Conservation (phyloP, 2,329 filamentous ascomycete species). For the Chalara sp. region DNA sequence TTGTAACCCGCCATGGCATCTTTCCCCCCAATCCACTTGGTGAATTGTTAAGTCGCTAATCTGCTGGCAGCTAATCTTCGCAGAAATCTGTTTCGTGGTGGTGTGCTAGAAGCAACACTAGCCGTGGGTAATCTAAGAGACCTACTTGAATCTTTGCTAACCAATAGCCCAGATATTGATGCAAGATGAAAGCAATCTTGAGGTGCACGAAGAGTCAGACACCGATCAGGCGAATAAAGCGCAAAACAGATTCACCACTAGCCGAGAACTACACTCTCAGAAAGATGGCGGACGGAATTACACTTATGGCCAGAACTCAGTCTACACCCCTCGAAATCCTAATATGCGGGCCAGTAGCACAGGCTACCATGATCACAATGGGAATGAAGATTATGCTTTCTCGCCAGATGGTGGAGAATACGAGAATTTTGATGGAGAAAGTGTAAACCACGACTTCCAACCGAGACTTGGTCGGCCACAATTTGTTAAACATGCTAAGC, state of each 20-base stretch:
- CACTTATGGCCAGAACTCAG: conserved; percentile 18
- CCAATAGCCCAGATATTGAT: conserved; percentile 18
- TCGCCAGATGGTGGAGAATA: conserved; percentile 12
- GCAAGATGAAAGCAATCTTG: conserved; percentile 10
- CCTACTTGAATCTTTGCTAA: conserved; percentile 7
- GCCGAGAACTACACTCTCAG: too few relatives aligned
- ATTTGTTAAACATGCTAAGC: conserved; percentile 29
- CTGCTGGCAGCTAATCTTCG: conserved; percentile 29
- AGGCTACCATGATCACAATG: conserved; percentile 12
- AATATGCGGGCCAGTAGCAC: conserved; percentile 12
- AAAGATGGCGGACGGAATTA: conserved; percentile 16
- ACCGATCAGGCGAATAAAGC: too few relatives aligned
- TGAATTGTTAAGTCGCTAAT: too few relatives aligned
- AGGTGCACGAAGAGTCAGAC: too few relatives aligned
- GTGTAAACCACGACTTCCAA: conserved; percentile 16
- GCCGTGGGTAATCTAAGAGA: conserved; percentile 16
- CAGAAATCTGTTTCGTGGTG: conserved; percentile 42
- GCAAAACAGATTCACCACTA: conserved; percentile 3
- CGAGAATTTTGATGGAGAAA: conserved; percentile 15
- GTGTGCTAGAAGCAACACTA: conserved; percentile 40
- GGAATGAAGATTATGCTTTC: conserved; percentile 15
- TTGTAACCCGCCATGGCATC: background rate
- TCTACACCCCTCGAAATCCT: conserved; percentile 14
- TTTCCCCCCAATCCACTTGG: background rate
- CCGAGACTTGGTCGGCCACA: conserved; percentile 13